Evolutionary conservation across 2,329 filamentous ascomycete species (phyloP).

Genomic region (Penicillium sp.): DNA sequence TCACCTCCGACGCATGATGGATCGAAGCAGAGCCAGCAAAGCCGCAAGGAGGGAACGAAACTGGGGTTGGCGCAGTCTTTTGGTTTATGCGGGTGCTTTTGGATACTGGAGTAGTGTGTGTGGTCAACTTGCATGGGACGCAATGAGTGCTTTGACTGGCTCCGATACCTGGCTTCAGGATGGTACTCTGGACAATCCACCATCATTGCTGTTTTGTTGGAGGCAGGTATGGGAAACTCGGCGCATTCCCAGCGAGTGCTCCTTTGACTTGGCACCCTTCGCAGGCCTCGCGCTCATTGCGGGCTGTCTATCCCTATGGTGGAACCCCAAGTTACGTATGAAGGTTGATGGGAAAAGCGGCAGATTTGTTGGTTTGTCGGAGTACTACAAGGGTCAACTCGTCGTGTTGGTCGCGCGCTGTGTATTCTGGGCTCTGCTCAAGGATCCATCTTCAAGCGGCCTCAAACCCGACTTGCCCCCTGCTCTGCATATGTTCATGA

Average conservation of each 20-base stretch:
- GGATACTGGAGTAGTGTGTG: conserved; percentile 44
- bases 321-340: conserved; percentile 48
- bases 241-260: conserved; percentile 28
- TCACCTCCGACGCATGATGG: conserved; percentile 71
- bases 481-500: conserved; percentile 42
- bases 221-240: conserved; percentile 17
- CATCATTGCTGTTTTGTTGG: conserved; percentile 24
- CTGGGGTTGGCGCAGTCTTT: conserved; percentile 45
- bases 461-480: conserved; percentile 31
- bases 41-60: conserved; percentile 31
- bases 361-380: conserved; percentile 41
- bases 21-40: conserved; percentile 52
- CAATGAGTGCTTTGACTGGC: conserved; percentile 32
- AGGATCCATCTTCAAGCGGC: conserved; percentile 37
- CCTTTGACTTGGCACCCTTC: conserved; percentile 31
- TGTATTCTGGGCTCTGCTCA: conserved; percentile 44
- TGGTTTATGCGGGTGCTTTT: conserved; percentile 44
- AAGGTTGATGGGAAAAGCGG: conserved; percentile 44
- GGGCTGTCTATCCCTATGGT: conserved; percentile 48
- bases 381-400: conserved; percentile 50
- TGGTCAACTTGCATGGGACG: conserved; percentile 45
- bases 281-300: conserved; percentile 42
- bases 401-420: conserved; percentile 46
- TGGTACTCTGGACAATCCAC: conserved; percentile 10
- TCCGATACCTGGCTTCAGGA: conserved; percentile 14